Evolutionary conservation across 768 basidiomycete species (phyloP).

Genomic region (Leccinum arenicola): DNA sequence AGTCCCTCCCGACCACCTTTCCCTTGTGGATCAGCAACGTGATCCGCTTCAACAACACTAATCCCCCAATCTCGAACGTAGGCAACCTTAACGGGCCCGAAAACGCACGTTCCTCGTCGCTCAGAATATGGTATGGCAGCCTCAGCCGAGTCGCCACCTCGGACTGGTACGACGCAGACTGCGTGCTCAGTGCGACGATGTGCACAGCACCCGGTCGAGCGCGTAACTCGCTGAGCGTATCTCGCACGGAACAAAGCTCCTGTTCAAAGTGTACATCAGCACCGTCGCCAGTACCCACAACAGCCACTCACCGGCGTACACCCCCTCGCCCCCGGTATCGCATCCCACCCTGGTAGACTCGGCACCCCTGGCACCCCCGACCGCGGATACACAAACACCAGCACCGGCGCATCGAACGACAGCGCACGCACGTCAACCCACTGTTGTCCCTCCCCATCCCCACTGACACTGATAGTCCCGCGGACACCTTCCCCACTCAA

Average conservation of each 20-base stretch:
- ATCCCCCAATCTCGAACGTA: conserved; percentile 17
- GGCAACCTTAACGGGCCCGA: conserved; percentile 14
- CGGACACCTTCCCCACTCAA: not conserved
- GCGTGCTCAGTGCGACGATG: conserved; percentile 24
- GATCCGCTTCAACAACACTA: conserved; percentile 21
- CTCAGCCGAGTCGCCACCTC: conserved; percentile 17
- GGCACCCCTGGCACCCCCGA: conserved; percentile 16
- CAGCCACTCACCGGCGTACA: conserved; percentile 20
- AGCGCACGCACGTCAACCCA: conserved; percentile 10
- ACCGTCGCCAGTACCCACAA: not conserved
- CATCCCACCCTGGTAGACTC: conserved; percentile 20
- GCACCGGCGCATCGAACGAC: conserved; percentile 17
- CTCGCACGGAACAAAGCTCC: conserved; percentile 21
- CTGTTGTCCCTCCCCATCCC: not conserved
- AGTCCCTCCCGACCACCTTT: conserved; percentile 13
- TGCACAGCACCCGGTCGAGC: not conserved
- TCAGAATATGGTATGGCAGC: conserved; percentile 21
- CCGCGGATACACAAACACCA: conserved; percentile 25
- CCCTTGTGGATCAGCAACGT: conserved; percentile 16
- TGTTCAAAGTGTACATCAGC: not conserved
- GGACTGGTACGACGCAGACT: conserved; percentile 15
- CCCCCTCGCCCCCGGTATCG: conserved; percentile 23
- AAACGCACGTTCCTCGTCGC: conserved; percentile 13
- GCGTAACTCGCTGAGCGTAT: conserved; percentile 7
- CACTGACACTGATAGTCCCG: not conserved